A percentile compares a stretch with the other conserved stretches of the same genome.
These are phyloP conservation scores for Withania somnifera DNA, from an alignment of 305 asterid genomes.

Conservation along the genomic window DNA sequence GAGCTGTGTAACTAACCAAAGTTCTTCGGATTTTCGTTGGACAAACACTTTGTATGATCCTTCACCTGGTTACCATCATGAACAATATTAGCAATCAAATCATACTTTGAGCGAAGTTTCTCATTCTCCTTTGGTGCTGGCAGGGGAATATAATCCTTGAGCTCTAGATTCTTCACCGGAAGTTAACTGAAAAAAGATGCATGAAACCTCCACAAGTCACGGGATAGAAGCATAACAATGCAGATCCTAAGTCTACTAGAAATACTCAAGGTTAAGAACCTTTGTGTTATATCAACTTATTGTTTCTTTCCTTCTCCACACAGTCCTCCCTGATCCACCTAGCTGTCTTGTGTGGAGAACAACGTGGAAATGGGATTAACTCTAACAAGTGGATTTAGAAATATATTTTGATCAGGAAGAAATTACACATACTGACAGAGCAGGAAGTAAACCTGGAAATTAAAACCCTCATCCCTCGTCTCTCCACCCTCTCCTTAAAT, in stretches of 20 bases:
- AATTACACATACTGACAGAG: not conserved
- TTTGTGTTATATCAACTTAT: not conserved
- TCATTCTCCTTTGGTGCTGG: slow-evolving; percentile 57
- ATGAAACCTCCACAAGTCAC: not conserved
- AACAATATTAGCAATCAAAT: slow-evolving; percentile 76
- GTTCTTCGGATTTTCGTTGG: slow-evolving; percentile 89
- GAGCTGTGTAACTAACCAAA: slow-evolving; percentile 41
- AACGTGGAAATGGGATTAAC: not conserved
- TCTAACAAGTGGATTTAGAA: not conserved
- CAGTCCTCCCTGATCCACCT: not conserved
- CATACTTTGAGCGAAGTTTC: slow-evolving; percentile 64
- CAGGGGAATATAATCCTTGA: slow-evolving; percentile 87
- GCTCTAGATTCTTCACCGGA: slow-evolving; percentile 93
- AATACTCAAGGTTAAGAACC: not conserved
- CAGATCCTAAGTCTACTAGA: not conserved
- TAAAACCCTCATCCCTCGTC: not conserved
- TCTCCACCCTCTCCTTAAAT: not conserved
- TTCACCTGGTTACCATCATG: slow-evolving; percentile 99
- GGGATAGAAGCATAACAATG: not conserved
- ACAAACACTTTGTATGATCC: slow-evolving; percentile 91
- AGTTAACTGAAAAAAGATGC: slow-evolving; percentile 45
- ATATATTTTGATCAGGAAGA: not conserved
- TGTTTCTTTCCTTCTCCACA: not conserved
- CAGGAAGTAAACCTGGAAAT: not conserved
- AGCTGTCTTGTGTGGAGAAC: not conserved